Evolutionary conservation across 768 basidiomycete species (phyloP).

Genomic region (Xerocomus brunneocitrinus): DNA sequence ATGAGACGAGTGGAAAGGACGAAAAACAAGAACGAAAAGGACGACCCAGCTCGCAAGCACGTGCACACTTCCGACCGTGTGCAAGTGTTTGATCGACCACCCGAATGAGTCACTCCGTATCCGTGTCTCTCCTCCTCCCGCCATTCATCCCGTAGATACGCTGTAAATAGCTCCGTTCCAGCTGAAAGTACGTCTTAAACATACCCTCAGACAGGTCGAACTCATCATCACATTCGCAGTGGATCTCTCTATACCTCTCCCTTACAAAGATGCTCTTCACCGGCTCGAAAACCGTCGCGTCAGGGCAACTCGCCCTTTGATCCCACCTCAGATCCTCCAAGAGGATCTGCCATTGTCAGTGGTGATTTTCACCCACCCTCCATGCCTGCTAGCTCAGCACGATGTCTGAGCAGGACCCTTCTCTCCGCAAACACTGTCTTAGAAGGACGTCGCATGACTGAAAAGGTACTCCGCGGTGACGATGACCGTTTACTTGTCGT

Average conservation of each 20-base stretch:
- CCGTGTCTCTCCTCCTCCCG: neutral
- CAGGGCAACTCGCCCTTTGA: constrained; percentile 80
- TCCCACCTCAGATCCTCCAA: constrained; percentile 91
- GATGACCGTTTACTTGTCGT: constrained; percentile 94
- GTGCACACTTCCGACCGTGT: constrained; percentile 6
- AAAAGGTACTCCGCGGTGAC: constrained; percentile 75
- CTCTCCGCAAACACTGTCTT: constrained; percentile 84
- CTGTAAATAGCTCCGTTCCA: neutral
- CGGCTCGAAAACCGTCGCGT: constrained; percentile 87
- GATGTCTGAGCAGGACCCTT: constrained; percentile 50
- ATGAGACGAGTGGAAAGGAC: neutral
- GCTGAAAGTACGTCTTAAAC: constrained; percentile 17
- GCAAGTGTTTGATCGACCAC: constrained; percentile 4
- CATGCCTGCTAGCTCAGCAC: neutral
- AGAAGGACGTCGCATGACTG: constrained; percentile 73
- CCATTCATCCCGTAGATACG: neutral
- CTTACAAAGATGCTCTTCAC: constrained; percentile 73
- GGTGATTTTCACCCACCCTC: neutral
- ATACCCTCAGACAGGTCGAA: neutral
- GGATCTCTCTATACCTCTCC: constrained; percentile 60
- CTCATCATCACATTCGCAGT: constrained; percentile 24
- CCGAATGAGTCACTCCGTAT: neutral
- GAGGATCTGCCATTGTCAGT: constrained; percentile 87
- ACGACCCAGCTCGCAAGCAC: neutral
- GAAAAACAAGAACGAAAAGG: neutral